Conservation (phyloP, 176 grass and related monocot genomes). For the Dendrocalamus sinicus region DNA sequence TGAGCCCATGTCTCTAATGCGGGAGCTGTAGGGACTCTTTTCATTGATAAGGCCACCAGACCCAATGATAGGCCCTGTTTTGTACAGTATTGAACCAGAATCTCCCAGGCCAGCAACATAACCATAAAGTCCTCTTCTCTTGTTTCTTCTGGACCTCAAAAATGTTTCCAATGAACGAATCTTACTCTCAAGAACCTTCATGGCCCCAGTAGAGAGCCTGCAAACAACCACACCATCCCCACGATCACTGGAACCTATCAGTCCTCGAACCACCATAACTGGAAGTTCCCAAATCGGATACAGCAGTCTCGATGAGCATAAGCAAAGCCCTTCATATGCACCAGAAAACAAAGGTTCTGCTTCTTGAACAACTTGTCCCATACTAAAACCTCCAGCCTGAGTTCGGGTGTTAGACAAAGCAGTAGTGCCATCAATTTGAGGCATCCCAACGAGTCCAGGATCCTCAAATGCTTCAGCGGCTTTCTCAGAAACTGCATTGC, state of each 20-base stretch:
- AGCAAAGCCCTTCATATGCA: constrained; percentile 93
- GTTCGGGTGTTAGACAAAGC: constrained; percentile 70
- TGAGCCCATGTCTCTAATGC: constrained; percentile 50
- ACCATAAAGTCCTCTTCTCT: constrained; percentile 90
- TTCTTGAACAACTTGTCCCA: constrained; percentile 98
- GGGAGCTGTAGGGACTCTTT: constrained; percentile 44
- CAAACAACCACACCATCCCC: constrained; percentile 75
- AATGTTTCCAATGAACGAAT: constrained; percentile 90
- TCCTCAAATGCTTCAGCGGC: constrained; percentile 97
- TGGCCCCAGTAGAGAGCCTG: constrained; percentile 72
- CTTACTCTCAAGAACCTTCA: constrained; percentile 89
- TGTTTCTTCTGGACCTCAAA: constrained; percentile 95
- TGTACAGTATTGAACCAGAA: constrained; percentile 95
- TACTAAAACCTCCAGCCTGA: constrained; percentile 92
- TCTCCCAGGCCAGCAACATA: constrained; percentile 88
- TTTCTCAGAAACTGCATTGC: constrained; percentile 74
- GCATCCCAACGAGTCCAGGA: constrained; percentile 81
- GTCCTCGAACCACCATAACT: constrained; percentile 75
- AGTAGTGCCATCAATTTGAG: constrained; percentile 71
- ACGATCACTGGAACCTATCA: constrained; percentile 46
- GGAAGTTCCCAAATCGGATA: constrained; percentile 95
- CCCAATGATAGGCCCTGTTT: constrained; percentile 58
- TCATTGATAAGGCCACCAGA: constrained; percentile 45
- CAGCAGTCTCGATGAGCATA: constrained; percentile 90
- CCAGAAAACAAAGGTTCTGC: constrained; percentile 91